Evolutionary conservation across 208 protist genomes (phyloP).

Genomic region (Crithidia sp.): DNA sequence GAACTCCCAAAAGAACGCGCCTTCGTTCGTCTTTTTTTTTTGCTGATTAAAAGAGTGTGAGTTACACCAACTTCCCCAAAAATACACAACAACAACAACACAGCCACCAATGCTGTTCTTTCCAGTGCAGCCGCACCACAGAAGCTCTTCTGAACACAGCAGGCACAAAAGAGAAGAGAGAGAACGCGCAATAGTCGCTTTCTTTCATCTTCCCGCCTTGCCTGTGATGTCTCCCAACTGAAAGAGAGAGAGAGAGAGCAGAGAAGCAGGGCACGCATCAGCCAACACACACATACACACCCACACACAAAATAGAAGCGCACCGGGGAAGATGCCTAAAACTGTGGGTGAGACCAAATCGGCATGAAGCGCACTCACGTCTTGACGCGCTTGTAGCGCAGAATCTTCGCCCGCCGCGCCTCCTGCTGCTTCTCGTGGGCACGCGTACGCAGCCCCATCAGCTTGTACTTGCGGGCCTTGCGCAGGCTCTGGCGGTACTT

Average conservation of each 20-base stretch:
- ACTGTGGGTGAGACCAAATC: too few relatives aligned
- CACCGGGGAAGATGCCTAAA: too few relatives aligned
- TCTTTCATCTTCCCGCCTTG: too few relatives aligned
- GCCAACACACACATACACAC: too few relatives aligned
- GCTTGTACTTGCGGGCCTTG: slow-evolving; percentile 86
- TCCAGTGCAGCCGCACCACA: too few relatives aligned
- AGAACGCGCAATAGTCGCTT: too few relatives aligned
- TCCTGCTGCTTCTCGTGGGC: slow-evolving; percentile 92
- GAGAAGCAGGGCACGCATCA: neutral
- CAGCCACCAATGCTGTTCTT: too few relatives aligned
- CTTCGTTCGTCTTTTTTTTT: too few relatives aligned
- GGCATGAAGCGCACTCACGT: slow-evolving; percentile 30
- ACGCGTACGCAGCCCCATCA: slow-evolving; percentile 83
- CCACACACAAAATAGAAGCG: too few relatives aligned
- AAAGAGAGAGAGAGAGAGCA: slow-evolving; percentile 9
- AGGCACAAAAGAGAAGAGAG: too few relatives aligned
- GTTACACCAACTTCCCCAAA: slow-evolving; percentile 1
- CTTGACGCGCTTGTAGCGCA: slow-evolving; percentile 90
- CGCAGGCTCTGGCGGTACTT: slow-evolving; percentile 89
- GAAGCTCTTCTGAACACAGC: too few relatives aligned
- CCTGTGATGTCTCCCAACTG: neutral
- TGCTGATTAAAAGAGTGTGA: neutral
- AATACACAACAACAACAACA: neutral
- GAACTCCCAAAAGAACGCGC: too few relatives aligned
- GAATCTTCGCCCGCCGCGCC: slow-evolving; percentile 86